Evolutionary conservation across 2,329 filamentous ascomycete species (phyloP).

Genomic region (Cercospora canescens): DNA sequence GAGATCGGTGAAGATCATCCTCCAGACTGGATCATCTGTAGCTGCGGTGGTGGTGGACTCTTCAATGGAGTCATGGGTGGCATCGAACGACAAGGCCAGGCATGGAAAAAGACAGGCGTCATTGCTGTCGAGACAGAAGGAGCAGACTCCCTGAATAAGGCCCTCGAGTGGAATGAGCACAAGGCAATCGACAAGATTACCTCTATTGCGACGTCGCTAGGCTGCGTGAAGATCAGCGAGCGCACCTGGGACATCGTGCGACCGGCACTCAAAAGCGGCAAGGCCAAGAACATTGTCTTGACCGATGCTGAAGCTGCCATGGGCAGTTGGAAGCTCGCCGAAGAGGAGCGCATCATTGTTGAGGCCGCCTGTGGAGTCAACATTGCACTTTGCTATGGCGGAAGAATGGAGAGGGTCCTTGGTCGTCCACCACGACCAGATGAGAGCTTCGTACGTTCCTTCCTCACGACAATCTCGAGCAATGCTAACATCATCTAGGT

Average conservation of each 20-base stretch:
- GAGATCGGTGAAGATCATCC: conserved; percentile 46
- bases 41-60: conserved; percentile 77
- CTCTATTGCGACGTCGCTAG: conserved; percentile 72
- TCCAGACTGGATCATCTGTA: conserved; percentile 74
- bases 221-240: conserved; percentile 67
- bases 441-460: conserved; percentile 61
- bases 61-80: conserved; percentile 75
- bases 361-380: conserved; percentile 87
- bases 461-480: background rate
- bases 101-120: conserved; percentile 48
- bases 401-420: conserved; percentile 57
- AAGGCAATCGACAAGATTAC: conserved; percentile 70
- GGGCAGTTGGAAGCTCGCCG: conserved; percentile 74
- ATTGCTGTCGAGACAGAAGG: conserved; percentile 76
- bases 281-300: conserved; percentile 64
- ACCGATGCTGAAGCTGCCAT: conserved; percentile 77
- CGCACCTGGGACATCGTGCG: conserved; percentile 67
- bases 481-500: conserved; percentile 39
- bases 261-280: conserved; percentile 37
- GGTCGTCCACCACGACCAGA: conserved; percentile 61
- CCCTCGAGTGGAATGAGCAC: conserved; percentile 54
- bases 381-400: conserved; percentile 68
- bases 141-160: conserved; percentile 66
- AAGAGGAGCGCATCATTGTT: conserved; percentile 79
- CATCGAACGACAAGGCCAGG: conserved; percentile 53